Conservation (phyloP, 305 asterid species). For the Stenogyne calaminthoides region DNA sequence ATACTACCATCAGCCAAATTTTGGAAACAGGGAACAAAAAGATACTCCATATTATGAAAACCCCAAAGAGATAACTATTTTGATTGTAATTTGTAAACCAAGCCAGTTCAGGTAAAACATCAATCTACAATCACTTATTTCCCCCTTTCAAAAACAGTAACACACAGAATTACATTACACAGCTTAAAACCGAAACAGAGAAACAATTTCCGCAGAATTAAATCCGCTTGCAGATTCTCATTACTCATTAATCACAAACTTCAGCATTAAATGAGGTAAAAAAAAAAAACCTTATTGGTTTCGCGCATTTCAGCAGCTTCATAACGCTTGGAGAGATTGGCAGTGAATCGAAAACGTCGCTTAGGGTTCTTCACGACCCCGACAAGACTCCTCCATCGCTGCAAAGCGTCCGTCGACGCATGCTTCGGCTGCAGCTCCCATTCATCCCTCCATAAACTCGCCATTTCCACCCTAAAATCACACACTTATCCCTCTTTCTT, state of each 20-base stretch:
- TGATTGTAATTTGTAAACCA: background rate
- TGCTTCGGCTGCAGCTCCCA: constrained; percentile 85
- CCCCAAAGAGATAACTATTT: background rate
- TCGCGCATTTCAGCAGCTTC: constrained; percentile 93
- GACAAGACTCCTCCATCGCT: constrained; percentile 82
- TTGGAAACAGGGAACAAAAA: background rate
- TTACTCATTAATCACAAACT: background rate
- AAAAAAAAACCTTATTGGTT: constrained; percentile 68
- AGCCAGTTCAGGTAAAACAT: background rate
- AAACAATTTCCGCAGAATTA: background rate
- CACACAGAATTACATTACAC: background rate
- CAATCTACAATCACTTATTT: background rate
- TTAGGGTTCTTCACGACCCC: constrained; percentile 91
- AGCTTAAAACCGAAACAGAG: background rate
- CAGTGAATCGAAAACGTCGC: constrained; percentile 89
- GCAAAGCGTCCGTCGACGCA: constrained; percentile 69
- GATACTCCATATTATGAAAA: background rate
- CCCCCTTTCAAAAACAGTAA: background rate
- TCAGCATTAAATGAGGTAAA: background rate
- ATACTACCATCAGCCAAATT: constrained; percentile 29
- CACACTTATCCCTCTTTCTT: background rate
- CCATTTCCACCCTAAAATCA: constrained; percentile 37
- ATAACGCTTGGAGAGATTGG: constrained; percentile 75
- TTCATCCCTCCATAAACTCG: constrained; percentile 57
- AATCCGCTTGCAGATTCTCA: background rate